Evolutionary conservation across 495 filamentous ascomycete genomes (phyloP).

Genomic region (Neurospora sp.): DNA sequence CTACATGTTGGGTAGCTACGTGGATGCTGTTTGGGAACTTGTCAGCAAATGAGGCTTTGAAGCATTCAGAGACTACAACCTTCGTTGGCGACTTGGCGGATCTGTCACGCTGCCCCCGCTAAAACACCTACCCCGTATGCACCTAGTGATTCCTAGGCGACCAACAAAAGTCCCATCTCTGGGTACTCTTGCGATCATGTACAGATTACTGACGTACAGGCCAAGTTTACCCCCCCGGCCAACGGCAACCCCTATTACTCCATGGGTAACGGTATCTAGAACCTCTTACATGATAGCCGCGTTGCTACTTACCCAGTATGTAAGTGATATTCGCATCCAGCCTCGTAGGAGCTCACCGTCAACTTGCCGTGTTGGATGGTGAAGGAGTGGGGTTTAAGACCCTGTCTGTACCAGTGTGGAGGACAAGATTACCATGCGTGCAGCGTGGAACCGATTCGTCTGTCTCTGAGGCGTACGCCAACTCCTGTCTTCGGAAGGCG

Average conservation of each 20-base stretch:
- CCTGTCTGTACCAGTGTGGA: not conserved
- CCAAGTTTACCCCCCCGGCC: not conserved
- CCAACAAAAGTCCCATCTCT: not conserved
- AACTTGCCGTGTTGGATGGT: not conserved
- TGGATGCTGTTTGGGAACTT: not conserved
- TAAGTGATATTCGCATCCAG: not conserved
- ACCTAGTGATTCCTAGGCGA: not conserved
- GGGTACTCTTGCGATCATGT: not conserved
- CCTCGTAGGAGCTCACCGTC: not conserved
- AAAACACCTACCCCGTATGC: not conserved
- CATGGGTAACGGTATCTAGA: not conserved
- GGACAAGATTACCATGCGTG: not conserved
- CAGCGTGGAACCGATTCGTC: not conserved
- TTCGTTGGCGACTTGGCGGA: not conserved
- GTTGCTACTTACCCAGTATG: not conserved
- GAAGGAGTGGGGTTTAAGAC: not conserved
- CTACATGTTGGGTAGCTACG: not conserved
- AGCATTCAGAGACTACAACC: not conserved
- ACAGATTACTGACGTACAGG: not conserved
- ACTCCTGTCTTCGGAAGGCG: not conserved
- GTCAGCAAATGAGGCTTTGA: not conserved
- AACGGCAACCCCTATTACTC: not conserved
- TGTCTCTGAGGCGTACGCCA: not conserved
- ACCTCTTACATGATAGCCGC: not conserved
- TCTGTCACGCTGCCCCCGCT: not conserved